Percentiles rank a stretch among this genome's conserved stretches.
phyloP scores from a whole-genome alignment of 805 yeast genomes.

The Nakazawaea wyomingensis region DNA sequence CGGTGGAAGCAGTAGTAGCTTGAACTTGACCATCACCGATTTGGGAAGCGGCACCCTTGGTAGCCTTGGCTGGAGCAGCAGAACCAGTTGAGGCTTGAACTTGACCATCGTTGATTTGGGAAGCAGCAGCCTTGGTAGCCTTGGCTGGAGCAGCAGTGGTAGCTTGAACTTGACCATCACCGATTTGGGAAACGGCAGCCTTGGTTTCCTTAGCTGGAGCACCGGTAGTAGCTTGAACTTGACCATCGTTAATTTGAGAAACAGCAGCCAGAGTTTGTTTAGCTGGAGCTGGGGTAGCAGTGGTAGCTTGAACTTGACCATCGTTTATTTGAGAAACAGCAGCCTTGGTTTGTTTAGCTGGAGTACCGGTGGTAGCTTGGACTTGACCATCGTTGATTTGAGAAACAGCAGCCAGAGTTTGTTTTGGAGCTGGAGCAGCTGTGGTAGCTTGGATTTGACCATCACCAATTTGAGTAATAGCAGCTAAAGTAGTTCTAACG shows the following conservation, averaged over 20 bases:
- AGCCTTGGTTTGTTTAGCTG: slow-evolving; percentile 26
- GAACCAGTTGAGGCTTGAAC: slow-evolving; percentile 24
- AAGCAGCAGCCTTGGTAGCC: slow-evolving; percentile 25
- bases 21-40: slow-evolving; percentile 43
- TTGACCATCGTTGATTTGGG: slow-evolving; percentile 35
- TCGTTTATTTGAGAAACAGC: slow-evolving; percentile 43
- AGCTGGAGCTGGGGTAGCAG: slow-evolving; percentile 17
- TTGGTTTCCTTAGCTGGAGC: slow-evolving; percentile 20
- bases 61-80: slow-evolving; percentile 16
- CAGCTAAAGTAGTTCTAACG: slow-evolving; percentile 15
- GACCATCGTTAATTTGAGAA: slow-evolving; percentile 32
- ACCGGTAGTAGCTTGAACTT: slow-evolving; percentile 25
- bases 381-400: slow-evolving; percentile 45
- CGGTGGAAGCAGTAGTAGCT: slow-evolving; percentile 26
- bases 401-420: slow-evolving; percentile 27
- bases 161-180: slow-evolving; percentile 50
- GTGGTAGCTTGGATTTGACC: slow-evolving; percentile 46
- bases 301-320: slow-evolving; percentile 37
- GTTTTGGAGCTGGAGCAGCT: slow-evolving; percentile 24
- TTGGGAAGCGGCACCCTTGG: slow-evolving; percentile 31
- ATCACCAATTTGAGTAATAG: slow-evolving; percentile 31
- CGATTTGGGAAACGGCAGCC: slow-evolving; percentile 39
- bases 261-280: slow-evolving; percentile 24
- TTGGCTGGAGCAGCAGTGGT: slow-evolving; percentile 32
- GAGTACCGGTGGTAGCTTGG: slow-evolving; percentile 31